These are phyloP conservation scores for Cubamyces sp. DNA, from an alignment of 768 basidiomycete species.

Conservation along the genomic window DNA sequence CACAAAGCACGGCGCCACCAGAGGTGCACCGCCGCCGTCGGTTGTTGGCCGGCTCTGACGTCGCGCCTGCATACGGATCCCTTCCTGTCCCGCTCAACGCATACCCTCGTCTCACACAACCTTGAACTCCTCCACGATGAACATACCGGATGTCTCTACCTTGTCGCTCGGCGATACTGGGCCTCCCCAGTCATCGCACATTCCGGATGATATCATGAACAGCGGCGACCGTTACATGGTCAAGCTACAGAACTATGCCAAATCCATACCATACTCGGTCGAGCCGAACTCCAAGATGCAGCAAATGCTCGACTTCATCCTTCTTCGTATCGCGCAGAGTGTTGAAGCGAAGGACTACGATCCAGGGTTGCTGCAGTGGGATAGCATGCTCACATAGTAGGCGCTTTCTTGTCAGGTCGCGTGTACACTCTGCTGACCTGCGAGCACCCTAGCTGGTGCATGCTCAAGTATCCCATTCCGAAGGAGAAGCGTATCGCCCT, in stretches of 20 bases:
- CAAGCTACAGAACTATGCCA: conserved; percentile 66
- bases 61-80: conserved; percentile 32
- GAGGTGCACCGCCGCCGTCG: conserved; percentile 13
- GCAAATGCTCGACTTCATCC: conserved; percentile 72
- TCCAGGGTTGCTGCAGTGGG: conserved; percentile 80
- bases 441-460: conserved; percentile 60
- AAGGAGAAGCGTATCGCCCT: conserved; percentile 75
- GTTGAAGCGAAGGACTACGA: conserved; percentile 84
- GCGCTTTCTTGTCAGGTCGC: conserved; percentile 35
- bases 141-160: conserved; percentile 52
- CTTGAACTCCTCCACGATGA: conserved; percentile 39
- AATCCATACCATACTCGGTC: conserved; percentile 73
- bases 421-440: conserved; percentile 13
- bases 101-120: conserved; percentile 25
- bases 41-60: conserved; percentile 14
- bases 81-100: conserved; percentile 26
- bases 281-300: conserved; percentile 80
- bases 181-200: conserved; percentile 31
- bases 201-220: conserved; percentile 38
- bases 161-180: conserved; percentile 47
- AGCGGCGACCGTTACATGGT: conserved; percentile 52
- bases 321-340: conserved; percentile 69
- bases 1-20: conserved; percentile 19
- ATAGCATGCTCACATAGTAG: conserved; percentile 72
- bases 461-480: conserved; percentile 87